These are phyloP conservation scores for Mucor plumbeus DNA, from an alignment of 371 early-diverging fungal genomes.

Conservation along the genomic window DNA sequence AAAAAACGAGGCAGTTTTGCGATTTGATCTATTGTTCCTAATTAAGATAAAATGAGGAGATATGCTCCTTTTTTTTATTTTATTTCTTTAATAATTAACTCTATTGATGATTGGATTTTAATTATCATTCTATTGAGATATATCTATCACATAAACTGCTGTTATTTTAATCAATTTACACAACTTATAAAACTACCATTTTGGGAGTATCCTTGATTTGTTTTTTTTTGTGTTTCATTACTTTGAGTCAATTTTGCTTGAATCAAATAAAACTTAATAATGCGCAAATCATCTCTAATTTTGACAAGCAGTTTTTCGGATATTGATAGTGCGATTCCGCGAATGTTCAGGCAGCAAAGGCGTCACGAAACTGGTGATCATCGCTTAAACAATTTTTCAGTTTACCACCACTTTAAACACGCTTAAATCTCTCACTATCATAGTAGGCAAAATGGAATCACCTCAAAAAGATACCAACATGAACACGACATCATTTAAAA, in stretches of 20 bases:
- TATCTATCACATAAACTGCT: neutral
- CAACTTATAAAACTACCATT: neutral
- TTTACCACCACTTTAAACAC: neutral
- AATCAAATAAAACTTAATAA: constrained; percentile 1
- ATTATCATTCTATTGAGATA: neutral
- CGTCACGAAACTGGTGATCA: neutral
- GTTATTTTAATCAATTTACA: neutral
- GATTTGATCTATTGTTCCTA: constrained; percentile 18
- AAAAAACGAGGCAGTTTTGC: constrained; percentile 34
- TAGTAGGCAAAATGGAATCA: constrained; percentile 10
- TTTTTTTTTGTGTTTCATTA: neutral
- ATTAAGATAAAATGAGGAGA: constrained; percentile 1
- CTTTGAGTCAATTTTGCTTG: constrained; percentile 9
- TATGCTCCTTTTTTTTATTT: constrained; percentile 2
- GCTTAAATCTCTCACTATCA: neutral
- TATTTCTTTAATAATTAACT: neutral
- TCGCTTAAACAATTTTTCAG: no score
- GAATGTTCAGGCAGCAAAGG: neutral
- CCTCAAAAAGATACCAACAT: constrained; percentile 7
- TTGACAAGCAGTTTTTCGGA: constrained; percentile 2
- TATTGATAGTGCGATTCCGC: neutral
- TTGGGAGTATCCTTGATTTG: neutral
- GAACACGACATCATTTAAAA: constrained; percentile 28
- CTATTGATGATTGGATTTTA: neutral
- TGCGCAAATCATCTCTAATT: constrained; percentile 3